Evolutionary conservation across 805 yeast genomes (phyloP).

Genomic region (Ogataea methylovora): DNA sequence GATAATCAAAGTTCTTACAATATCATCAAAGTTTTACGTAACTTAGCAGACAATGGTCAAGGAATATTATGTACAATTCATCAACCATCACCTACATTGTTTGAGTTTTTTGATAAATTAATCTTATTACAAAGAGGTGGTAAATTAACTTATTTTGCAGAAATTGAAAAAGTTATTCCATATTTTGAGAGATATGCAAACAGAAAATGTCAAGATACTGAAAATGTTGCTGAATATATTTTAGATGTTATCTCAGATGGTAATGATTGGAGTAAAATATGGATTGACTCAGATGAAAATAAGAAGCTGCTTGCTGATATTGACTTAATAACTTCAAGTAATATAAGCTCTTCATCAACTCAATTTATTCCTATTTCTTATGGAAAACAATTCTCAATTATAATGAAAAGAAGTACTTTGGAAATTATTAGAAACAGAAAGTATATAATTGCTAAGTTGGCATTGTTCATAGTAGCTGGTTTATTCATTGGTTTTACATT

Average conservation of each 20-base stretch:
- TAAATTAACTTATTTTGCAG: conserved; percentile 29
- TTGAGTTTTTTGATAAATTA: conserved; percentile 40
- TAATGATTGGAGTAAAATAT: conserved; percentile 28
- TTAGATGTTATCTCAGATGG: conserved; percentile 40
- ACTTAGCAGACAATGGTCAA: conserved; percentile 40
- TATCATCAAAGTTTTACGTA: conserved; percentile 36
- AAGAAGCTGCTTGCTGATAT: conserved; percentile 15
- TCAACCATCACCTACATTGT: conserved; percentile 45
- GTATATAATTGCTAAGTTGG: conserved; percentile 55
- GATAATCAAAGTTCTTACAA: conserved; percentile 48
- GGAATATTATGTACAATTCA: conserved; percentile 46
- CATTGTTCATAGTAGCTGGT: conserved; percentile 35
- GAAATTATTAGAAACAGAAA: conserved; percentile 54
- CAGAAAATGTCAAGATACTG: conserved; percentile 29
- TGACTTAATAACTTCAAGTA: conserved; percentile 7
- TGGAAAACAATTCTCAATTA: conserved; percentile 33
- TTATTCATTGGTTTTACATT: conserved; percentile 69
- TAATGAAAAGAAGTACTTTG: conserved; percentile 32
- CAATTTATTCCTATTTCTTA: conserved; percentile 23
- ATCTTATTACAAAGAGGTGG: conserved; percentile 45
- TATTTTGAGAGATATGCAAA: conserved; percentile 27
- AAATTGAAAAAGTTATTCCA: conserved; percentile 24
- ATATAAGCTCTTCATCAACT: too few relatives aligned
- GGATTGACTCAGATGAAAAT: conserved; percentile 20
- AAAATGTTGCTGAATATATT: conserved; percentile 38